phyloP scores from a whole-genome alignment of 441 rosid genomes.

The Populus hybrid region DNA sequence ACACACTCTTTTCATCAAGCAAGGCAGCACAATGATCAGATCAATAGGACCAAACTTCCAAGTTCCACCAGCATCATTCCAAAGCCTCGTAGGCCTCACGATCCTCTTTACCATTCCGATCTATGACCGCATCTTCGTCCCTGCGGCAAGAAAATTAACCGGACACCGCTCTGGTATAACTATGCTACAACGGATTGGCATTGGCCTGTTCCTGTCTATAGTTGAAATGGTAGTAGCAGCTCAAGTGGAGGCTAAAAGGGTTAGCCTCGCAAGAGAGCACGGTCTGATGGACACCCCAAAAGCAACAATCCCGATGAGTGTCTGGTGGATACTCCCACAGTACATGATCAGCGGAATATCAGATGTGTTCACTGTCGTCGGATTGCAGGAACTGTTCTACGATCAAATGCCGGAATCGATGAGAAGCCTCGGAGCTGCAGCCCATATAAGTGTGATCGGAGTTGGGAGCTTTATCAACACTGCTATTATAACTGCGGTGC shows the following conservation, averaged over 20 bases:
- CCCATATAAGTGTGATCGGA: slow-evolving; percentile 54
- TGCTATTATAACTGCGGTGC: slow-evolving; percentile 47
- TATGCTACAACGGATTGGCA: slow-evolving; percentile 70
- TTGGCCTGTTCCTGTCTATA: slow-evolving; percentile 55
- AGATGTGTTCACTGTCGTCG: slow-evolving; percentile 61
- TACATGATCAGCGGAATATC: slow-evolving; percentile 51
- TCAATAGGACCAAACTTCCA: slow-evolving; percentile 53
- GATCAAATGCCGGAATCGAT: slow-evolving; percentile 71
- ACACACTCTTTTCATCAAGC: slow-evolving; percentile 78
- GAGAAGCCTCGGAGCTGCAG: slow-evolving; percentile 85
- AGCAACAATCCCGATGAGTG: slow-evolving; percentile 52
- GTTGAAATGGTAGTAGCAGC: slow-evolving; percentile 52
- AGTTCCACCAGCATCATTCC: slow-evolving; percentile 71
- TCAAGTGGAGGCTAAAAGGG: slow-evolving; percentile 56
- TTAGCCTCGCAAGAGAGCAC: slow-evolving; percentile 42
- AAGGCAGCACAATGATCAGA: slow-evolving; percentile 63
- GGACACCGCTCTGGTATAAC: slow-evolving; percentile 67
- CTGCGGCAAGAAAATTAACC: slow-evolving; percentile 46
- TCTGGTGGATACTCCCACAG: slow-evolving; percentile 82
- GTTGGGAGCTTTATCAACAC: slow-evolving; percentile 72
- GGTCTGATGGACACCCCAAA: slow-evolving; percentile 48
- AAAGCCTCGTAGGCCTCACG: slow-evolving; percentile 53
- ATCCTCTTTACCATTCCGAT: slow-evolving; percentile 51
- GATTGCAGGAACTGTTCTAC: slow-evolving; percentile 78
- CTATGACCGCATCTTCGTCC: slow-evolving; percentile 66